Conservation (phyloP, 169 alveolate genomes). For the Perkinsus chesapeaki region DNA sequence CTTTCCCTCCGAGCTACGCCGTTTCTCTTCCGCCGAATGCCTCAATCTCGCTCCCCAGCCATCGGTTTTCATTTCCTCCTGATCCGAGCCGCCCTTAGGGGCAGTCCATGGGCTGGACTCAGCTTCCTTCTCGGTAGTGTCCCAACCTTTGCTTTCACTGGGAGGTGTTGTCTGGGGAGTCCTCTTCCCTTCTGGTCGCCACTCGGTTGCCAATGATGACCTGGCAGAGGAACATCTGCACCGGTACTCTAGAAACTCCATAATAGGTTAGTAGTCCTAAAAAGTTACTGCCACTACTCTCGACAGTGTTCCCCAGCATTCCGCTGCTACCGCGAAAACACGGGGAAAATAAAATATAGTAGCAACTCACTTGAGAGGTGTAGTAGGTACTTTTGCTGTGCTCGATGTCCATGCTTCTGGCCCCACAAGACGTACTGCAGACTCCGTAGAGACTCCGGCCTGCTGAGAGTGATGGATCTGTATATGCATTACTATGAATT, state of each 20-base stretch:
- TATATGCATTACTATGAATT: not conserved
- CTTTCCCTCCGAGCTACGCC: not conserved
- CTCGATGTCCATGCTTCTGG: not conserved
- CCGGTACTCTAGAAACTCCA: too few relatives aligned
- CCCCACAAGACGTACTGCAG: not conserved
- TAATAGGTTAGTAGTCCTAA: too few relatives aligned
- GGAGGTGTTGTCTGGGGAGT: not conserved
- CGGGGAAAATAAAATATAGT: not conserved
- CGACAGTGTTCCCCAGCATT: too few relatives aligned
- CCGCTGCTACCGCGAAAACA: too few relatives aligned
- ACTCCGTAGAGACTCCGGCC: not conserved
- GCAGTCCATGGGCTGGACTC: not conserved
- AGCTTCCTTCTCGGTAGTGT: not conserved
- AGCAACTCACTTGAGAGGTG: not conserved
- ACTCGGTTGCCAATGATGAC: not conserved
- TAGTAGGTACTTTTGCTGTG: not conserved
- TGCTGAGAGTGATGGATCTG: not conserved
- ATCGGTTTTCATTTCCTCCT: not conserved
- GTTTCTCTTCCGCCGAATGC: not conserved
- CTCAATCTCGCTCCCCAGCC: not conserved
- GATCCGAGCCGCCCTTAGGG: not conserved
- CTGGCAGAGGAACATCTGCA: not conserved
- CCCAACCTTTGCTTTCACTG: not conserved
- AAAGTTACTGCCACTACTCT: too few relatives aligned
- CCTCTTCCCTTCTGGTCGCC: not conserved